Evolutionary conservation across 148 eudicot genomes (phyloP), one percentile per base, ranked within the genome.

Genomic region (Dianthus caryophyllus): DNA sequence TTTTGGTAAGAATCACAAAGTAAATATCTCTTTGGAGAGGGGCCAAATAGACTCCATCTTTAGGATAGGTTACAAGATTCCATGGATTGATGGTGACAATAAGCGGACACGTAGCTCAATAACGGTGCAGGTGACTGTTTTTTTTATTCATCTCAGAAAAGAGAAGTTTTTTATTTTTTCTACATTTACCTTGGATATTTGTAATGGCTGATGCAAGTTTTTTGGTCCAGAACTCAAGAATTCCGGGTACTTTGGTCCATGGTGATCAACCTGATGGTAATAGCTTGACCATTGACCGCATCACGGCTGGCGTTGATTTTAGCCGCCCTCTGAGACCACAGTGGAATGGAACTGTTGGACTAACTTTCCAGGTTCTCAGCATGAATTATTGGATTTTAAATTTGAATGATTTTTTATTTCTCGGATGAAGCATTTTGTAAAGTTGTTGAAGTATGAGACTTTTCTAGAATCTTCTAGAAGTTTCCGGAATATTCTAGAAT

Each of bases 11-110:
- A 90, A 94, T 76, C 99, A 94, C 68, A 94, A 94, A 69, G 80
- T 88, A 48, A 94, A 94, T 76, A 73, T 94, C 51, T 94, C 99
- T 20, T 63, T 90, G 54, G 99, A 94, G 83, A 88, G 97, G 77
- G 99, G 99, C 27, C 99, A 94, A 74, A 83, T 94, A 65, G 99
- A 94, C 74, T 88, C 99, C 66, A 79, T 94, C 67, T 94, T 88
- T 71, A 83, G 97, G 59, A 73, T 94, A 49, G 88, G 85, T 75
- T 90, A 88, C 79, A 90, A 92, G 56, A 96, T 88, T 66, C 99
- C 99, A 6, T 94, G 99, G 99, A 88, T 94, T 82, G 97, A 94
- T 75, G 96, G 96, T 69, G 99, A 94, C 80, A 96, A 90, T 77
- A 94, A 86, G 71, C 83, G 97, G 64, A 94, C 99, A 29, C 86